A percentile compares a stretch with the other conserved stretches of the same genome.
Evolutionary conservation across 2,329 filamentous ascomycete species (phyloP).

Genomic region (Phyllosticta capitalensis): DNA sequence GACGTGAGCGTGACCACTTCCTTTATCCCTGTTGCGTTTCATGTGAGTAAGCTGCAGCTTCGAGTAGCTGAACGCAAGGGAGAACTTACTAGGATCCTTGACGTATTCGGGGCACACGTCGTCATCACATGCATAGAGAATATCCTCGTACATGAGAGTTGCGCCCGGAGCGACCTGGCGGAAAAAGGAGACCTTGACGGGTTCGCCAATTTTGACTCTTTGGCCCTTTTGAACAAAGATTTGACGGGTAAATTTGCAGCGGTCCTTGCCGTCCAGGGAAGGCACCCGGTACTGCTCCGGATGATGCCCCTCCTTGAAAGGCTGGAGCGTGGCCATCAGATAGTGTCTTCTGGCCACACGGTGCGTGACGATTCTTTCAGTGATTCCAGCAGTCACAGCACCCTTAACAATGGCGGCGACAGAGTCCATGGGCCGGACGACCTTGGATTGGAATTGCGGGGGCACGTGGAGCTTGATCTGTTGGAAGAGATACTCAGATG

Average conservation of each 20-base stretch:
- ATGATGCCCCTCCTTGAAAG: conserved; percentile 98
- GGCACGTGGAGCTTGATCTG: conserved; percentile 98
- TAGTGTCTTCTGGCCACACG: conserved; percentile 96
- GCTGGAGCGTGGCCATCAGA: conserved; percentile 96
- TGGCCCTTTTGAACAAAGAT: conserved; percentile 99
- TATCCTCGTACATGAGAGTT: conserved; percentile 98
- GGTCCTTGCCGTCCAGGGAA: conserved; percentile 89
- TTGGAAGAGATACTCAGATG: conserved; percentile 97
- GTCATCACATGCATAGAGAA: conserved; percentile 93
- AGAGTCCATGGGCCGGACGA: conserved; percentile 96
- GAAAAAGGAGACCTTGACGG: conserved; percentile 98
- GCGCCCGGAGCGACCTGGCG: conserved; percentile 93
- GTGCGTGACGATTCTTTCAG: conserved; percentile 90
- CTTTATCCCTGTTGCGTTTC: conserved; percentile 69
- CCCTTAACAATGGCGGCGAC: conserved; percentile 98
- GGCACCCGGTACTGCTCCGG: conserved; percentile 97
- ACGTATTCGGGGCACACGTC: conserved; percentile 98
- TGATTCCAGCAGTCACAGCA: conserved; percentile 94
- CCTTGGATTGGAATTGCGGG: conserved; percentile 96
- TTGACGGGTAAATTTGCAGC: conserved; percentile 96
- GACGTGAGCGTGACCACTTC: conserved; percentile 97
- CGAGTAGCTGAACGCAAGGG: too few relatives aligned
- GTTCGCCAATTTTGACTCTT: conserved; percentile 97
- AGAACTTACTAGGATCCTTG: conserved; percentile 89
- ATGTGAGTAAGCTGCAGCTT: conserved; percentile 9